Percentiles rank a stretch among this genome's conserved stretches.
These are phyloP conservation scores for Rubia balearica DNA, from an alignment of 305 asterid species.

Conservation along the genomic window DNA sequence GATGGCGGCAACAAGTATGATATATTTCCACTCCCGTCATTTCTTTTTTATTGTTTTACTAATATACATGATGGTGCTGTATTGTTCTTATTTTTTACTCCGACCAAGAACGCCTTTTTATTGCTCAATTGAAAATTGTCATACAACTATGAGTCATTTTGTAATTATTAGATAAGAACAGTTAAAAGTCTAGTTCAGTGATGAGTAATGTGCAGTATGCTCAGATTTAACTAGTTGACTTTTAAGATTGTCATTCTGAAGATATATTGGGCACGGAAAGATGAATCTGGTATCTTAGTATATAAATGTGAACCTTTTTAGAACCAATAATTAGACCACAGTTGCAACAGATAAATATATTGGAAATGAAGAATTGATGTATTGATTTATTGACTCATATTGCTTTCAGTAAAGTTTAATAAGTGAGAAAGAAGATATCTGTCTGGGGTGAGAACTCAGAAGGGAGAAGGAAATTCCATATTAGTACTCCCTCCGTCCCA, in stretches of 20 bases:
- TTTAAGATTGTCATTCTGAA: neutral
- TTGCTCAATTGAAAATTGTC: neutral
- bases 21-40: neutral
- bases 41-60: neutral
- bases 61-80: neutral
- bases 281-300: neutral
- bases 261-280: neutral
- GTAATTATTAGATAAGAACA: neutral
- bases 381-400: neutral
- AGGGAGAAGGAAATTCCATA: neutral
- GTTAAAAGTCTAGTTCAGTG: neutral
- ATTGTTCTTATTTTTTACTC: neutral
- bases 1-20: conserved; percentile 89
- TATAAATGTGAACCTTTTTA: neutral
- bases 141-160: neutral
- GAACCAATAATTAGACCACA: neutral
- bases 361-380: neutral
- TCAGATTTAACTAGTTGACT: too few species aligned
- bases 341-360: neutral
- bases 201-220: neutral
- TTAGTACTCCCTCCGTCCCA: too few species aligned
- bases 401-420: neutral
- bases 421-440: neutral
- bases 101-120: neutral
- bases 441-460: neutral